Conservation (phyloP, 2,329 filamentous ascomycete genomes). For the Exophiala lecanii-corni region DNA sequence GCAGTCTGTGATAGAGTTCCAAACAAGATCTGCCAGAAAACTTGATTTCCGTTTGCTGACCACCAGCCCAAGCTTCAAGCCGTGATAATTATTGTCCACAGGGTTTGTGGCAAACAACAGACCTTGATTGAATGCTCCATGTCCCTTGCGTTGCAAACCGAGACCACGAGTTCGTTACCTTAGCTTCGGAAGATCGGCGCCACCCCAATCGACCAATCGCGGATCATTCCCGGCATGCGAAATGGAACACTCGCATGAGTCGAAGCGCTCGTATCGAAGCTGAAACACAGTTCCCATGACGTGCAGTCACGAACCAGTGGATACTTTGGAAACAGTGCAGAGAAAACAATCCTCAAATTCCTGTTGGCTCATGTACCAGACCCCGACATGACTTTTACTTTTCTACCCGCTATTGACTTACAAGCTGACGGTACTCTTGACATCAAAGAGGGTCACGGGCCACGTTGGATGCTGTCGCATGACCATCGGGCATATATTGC, state of each 20-base stretch:
- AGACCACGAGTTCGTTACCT: not conserved
- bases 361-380: not conserved
- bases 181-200: slow-evolving; percentile 6
- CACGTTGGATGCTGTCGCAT: not conserved
- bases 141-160: not conserved
- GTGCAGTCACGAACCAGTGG: slow-evolving; percentile 4
- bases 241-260: slow-evolving; percentile 5
- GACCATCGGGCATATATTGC: too few species aligned
- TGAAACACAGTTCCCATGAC: too few species aligned
- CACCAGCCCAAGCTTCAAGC: too few species aligned
- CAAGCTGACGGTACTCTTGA: too few species aligned
- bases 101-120: not conserved
- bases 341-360: not conserved
- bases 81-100: not conserved
- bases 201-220: slow-evolving; percentile 4
- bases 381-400: too few species aligned
- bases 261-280: slow-evolving; percentile 6
- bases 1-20: too few species aligned
- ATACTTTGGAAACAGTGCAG: slow-evolving; percentile 1
- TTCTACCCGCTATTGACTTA: too few species aligned
- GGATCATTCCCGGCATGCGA: not conserved
- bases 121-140: not conserved
- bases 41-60: too few species aligned
- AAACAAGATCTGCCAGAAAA: too few species aligned
- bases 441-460: not conserved